A percentile compares a stretch with the other conserved stretches of the same genome.
These are phyloP conservation scores for Mucor sp. DNA, from an alignment of 371 early-diverging fungal genomes.

Conservation along the genomic window DNA sequence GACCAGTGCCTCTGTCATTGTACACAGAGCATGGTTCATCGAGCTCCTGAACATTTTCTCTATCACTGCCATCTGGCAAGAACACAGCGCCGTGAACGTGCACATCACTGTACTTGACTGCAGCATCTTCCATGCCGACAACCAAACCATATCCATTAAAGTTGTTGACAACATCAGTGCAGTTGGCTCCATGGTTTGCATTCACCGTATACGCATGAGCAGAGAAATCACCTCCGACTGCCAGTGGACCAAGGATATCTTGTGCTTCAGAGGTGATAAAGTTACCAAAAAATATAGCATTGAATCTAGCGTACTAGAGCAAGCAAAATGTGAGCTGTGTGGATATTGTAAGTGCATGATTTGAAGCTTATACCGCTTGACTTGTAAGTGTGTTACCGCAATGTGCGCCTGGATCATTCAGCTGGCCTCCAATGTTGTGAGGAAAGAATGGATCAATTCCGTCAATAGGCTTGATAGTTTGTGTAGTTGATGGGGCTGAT, in stretches of 20 bases:
- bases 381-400: too few relatives aligned
- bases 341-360: too few relatives aligned
- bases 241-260: constrained; percentile 14
- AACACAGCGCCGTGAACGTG: constrained; percentile 15
- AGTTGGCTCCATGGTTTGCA: not conserved
- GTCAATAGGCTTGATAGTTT: too few relatives aligned
- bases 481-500: not conserved
- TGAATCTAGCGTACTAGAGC: constrained; percentile 1
- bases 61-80: not conserved
- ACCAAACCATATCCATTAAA: constrained; percentile 8
- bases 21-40: not conserved
- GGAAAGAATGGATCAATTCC: too few relatives aligned
- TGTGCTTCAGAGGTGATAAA: constrained; percentile 6
- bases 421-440: too few relatives aligned
- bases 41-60: not conserved
- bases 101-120: not conserved
- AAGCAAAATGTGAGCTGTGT: not conserved
- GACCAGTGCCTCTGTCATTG: not conserved
- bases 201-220: constrained; percentile 9
- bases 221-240: constrained; percentile 11
- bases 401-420: too few relatives aligned
- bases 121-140: not conserved
- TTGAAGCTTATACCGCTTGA: too few relatives aligned
- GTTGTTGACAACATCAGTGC: not conserved
- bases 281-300: constrained; percentile 18